Conservation (phyloP, 2,329 filamentous ascomycete genomes). For the Nemania sp. region DNA sequence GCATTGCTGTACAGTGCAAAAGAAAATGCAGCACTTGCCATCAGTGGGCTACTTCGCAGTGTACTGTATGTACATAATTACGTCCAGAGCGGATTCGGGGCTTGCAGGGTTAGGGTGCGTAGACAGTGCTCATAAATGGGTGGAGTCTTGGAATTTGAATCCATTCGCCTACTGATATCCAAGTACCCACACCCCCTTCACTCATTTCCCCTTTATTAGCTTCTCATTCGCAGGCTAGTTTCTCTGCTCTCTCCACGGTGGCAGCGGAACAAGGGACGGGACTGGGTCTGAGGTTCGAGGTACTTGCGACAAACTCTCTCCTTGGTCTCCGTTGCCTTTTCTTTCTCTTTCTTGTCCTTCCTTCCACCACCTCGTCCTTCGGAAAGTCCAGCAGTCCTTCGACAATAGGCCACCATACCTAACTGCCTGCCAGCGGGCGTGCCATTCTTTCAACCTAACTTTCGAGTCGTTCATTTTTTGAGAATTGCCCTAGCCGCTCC, state of each 20-base stretch:
- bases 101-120: neutral
- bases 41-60: neutral
- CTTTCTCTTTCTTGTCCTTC: slow-evolving; percentile 36
- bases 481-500: slow-evolving; percentile 33
- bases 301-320: slow-evolving; percentile 23
- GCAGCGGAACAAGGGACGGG: slow-evolving; percentile 22
- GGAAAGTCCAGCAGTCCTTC: slow-evolving; percentile 35
- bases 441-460: slow-evolving; percentile 56
- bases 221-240: slow-evolving; percentile 38
- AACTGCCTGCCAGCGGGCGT: slow-evolving; percentile 59
- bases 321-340: slow-evolving; percentile 29
- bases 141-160: slow-evolving; percentile 13
- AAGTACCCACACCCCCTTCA: slow-evolving; percentile 38
- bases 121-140: slow-evolving; percentile 29
- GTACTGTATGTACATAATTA: neutral
- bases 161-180: slow-evolving; percentile 20
- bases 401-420: slow-evolving; percentile 43
- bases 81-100: neutral
- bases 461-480: slow-evolving; percentile 47
- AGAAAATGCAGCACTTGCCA: neutral
- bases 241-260: slow-evolving; percentile 27
- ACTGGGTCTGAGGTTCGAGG: slow-evolving; percentile 13
- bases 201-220: slow-evolving; percentile 40
- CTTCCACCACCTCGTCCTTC: slow-evolving; percentile 34
- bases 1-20: slow-evolving; percentile 15